These are phyloP conservation scores for Zoysia matrella DNA, from an alignment of 202 grass and related monocot species.

Conservation along the genomic window DNA sequence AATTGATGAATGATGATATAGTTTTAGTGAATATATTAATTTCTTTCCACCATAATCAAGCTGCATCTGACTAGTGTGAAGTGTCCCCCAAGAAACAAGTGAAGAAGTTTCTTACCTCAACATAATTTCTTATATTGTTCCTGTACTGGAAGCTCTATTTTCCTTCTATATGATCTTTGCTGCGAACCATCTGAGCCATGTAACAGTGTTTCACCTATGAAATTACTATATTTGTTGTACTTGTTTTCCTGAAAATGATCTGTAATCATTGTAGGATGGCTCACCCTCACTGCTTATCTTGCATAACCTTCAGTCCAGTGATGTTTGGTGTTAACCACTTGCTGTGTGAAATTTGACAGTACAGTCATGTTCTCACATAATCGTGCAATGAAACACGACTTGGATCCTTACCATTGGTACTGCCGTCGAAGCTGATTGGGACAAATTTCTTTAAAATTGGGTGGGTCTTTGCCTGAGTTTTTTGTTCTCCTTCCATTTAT, in stretches of 20 bases:
- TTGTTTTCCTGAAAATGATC: constrained; percentile 1
- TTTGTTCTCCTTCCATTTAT: neutral
- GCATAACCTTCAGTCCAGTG: neutral
- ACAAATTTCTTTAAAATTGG: neutral
- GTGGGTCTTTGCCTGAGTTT: neutral
- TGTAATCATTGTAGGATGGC: constrained; percentile 23
- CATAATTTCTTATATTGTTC: neutral
- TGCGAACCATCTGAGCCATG: constrained; percentile 35
- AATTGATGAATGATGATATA: neutral
- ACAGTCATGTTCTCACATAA: constrained; percentile 26
- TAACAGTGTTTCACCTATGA: constrained; percentile 26
- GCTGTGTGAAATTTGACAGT: constrained; percentile 32
- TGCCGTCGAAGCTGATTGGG: constrained; percentile 1
- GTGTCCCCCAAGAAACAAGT: neutral
- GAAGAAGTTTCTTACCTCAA: constrained; percentile 23
- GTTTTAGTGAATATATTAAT: neutral
- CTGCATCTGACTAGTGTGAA: neutral
- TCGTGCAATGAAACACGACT: constrained; percentile 3
- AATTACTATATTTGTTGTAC: constrained; percentile 8
- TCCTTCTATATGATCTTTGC: constrained; percentile 5
- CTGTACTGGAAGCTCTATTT: constrained; percentile 15
- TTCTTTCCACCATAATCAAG: neutral
- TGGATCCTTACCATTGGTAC: neutral
- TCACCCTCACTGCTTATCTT: constrained; percentile 10
- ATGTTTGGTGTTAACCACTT: constrained; percentile 19